phyloP scores from a whole-genome alignment of 2,329 filamentous ascomycete species.

The Aspergillus sp. region DNA sequence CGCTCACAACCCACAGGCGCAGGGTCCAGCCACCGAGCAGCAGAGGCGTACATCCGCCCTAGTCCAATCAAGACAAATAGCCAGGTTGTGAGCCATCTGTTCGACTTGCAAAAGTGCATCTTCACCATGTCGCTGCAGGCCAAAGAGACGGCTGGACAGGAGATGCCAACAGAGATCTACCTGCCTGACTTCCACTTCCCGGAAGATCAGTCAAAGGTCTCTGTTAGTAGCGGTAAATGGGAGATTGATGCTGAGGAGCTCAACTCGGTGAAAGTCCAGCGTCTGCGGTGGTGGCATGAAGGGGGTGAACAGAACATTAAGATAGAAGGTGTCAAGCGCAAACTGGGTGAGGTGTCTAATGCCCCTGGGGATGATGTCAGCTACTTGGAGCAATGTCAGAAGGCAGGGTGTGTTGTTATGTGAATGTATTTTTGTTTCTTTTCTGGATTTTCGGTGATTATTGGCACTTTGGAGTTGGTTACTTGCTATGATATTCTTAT shows the following conservation, averaged over 20 bases:
- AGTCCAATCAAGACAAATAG: slow-evolving; percentile 71
- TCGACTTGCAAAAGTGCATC: slow-evolving; percentile 71
- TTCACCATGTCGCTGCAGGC: slow-evolving; percentile 68
- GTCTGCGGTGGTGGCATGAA: slow-evolving; percentile 86
- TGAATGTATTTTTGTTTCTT: slow-evolving; percentile 21
- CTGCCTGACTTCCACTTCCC: slow-evolving; percentile 92
- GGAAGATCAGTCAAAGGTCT: slow-evolving; percentile 61
- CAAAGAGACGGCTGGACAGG: slow-evolving; percentile 52
- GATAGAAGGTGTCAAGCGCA: slow-evolving; percentile 66
- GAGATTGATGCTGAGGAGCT: slow-evolving; percentile 68
- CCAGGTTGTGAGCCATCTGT: slow-evolving; percentile 62
- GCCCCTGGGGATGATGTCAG: slow-evolving; percentile 65
- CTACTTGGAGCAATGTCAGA: slow-evolving; percentile 61
- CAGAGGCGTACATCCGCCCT: slow-evolving; percentile 87
- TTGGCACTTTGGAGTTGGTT: background rate
- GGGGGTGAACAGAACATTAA: slow-evolving; percentile 75
- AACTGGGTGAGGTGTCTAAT: slow-evolving; percentile 28
- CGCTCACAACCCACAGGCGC: slow-evolving; percentile 51
- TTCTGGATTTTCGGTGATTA: background rate
- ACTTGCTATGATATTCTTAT: background rate
- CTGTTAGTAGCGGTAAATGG: slow-evolving; percentile 84
- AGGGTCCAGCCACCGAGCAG: slow-evolving; percentile 72
- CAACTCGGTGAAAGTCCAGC: slow-evolving; percentile 63
- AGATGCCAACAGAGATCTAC: slow-evolving; percentile 71
- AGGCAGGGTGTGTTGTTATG: slow-evolving; percentile 46